A percentile compares a stretch with the other conserved stretches of the same genome.
phyloP scores from a whole-genome alignment of 768 basidiomycete genomes.

The Russula foetens region DNA sequence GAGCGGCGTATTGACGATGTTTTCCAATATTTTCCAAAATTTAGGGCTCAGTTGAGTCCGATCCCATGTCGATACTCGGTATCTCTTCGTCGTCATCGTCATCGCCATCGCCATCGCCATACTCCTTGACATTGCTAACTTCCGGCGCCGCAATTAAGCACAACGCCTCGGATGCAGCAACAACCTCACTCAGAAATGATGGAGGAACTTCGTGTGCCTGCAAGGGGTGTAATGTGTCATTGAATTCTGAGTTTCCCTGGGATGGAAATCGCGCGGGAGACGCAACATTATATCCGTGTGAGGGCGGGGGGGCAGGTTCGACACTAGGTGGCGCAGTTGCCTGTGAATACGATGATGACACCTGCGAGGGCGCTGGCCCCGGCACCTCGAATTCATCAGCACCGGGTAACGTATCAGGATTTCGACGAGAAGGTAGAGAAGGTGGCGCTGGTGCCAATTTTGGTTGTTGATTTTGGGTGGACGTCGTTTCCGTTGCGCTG shows the following conservation, averaged over 20 bases:
- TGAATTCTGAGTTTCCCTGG: background rate
- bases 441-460: background rate
- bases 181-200: background rate
- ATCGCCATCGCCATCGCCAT: no score
- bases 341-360: background rate
- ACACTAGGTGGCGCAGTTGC: background rate
- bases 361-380: background rate
- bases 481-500: background rate
- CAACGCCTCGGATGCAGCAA: background rate
- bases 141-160: background rate
- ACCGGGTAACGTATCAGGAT: background rate
- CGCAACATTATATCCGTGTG: background rate
- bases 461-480: background rate
- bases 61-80: constrained; percentile 69
- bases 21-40: background rate
- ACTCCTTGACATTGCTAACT: background rate
- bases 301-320: background rate
- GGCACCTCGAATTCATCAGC: background rate
- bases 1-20: background rate
- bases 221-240: background rate
- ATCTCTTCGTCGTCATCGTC: constrained; percentile 72
- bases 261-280: background rate
- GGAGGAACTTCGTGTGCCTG: background rate
- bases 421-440: background rate
- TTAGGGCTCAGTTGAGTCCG: constrained; percentile 55